Base-by-base conservation (phyloP, 805 yeast species). In the Myxozyma sirexii region DNA sequence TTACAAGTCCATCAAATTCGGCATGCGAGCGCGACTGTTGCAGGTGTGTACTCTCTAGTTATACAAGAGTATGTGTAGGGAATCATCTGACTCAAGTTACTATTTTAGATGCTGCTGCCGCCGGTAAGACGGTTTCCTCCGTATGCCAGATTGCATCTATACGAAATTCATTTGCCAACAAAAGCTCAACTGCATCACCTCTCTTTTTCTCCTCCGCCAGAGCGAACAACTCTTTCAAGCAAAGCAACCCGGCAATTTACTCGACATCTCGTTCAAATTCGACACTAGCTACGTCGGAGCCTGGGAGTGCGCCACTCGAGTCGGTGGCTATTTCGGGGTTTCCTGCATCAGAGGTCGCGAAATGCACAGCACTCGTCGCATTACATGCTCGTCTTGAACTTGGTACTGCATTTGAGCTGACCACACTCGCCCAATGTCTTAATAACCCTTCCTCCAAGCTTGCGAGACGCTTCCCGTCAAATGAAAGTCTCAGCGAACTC, bases 391-490 rank as follows among this genome's bases (percentile, higher is more conserved):
- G 99, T 73, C 77, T 93, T 54, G 74, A 79, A 19, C 79, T 93
- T 54, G 87, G 94, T 5, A 67, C 75, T 24, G 69, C 74, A 5
- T 87, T 82, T 69, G 72, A 84, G 57, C 78, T 80, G 41, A 79
- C 90, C 12, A 84, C 93, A 0, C 79, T 94, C 61, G 92, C 96
- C 0, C 87, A 92, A 70, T 83, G 94, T 44, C 79, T 94, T 65
- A 88, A 92, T 54, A 84, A 91, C 67, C 73, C 76, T 41, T 60
- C 70, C 6, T 68, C 79, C 3, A 68, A 73, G 58, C 35, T 72
- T 29, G 67, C 75, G 13, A 72, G 74, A 57, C 81, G 81, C 13
- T 78, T 79, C 61, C 87, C 85, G 17, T 87, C 88, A 74, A 93
- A 94, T 73, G 79, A 79, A 58, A 94, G 96, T 4, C 80, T 93